A percentile compares a stretch with the other conserved stretches of the same genome.
Evolutionary conservation across 176 grass and related monocot species (phyloP).

Genomic region (sorghum (Sorghum bicolor)): Sorghum_bicolor_NCBIv3 NC_012878.2:54347001-54347500

Average conservation of each 20-base stretch:
- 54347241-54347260: slow-evolving; percentile 65
- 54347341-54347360: not conserved
- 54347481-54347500: not conserved
- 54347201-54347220: slow-evolving; percentile 91
- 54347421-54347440: not conserved
- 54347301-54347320: not conserved
- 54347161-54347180: slow-evolving; percentile 11
- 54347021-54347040: slow-evolving; percentile 33
- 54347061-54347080: slow-evolving; percentile 39
- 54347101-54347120: slow-evolving; percentile 58
- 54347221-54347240: slow-evolving; percentile 72
- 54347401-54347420: not conserved
- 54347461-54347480: not conserved
- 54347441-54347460: not conserved
- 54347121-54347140: slow-evolving; percentile 8
- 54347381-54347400: slow-evolving; percentile 17
- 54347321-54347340: not conserved
- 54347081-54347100: slow-evolving; percentile 82
- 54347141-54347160: slow-evolving; percentile 26
- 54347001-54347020: not conserved
- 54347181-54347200: slow-evolving; percentile 55
- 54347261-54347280: slow-evolving; percentile 35
- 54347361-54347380: not conserved
- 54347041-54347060: not conserved
- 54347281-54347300: not conserved